phyloP scores from a whole-genome alignment of 164 flowering plant species.

The Magnolia kwangsiensis region DNA sequence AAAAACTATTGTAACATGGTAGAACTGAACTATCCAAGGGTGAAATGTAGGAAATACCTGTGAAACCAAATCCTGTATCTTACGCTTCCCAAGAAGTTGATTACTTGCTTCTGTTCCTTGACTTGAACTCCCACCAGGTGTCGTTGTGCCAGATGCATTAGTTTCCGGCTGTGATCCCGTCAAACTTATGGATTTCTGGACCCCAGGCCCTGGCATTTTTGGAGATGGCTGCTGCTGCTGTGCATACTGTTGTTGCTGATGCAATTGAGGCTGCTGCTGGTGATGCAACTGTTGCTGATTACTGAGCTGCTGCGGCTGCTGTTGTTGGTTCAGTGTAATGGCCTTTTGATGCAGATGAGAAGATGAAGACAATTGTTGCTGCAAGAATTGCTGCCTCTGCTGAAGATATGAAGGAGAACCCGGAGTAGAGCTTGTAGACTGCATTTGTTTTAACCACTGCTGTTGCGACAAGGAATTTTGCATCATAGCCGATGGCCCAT shows the following conservation, averaged over 20 bases:
- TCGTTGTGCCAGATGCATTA: constrained; percentile 79
- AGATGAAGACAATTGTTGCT: constrained; percentile 69
- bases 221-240: constrained; percentile 74
- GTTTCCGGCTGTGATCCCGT: constrained; percentile 95
- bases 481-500: constrained; percentile 64
- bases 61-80: constrained; percentile 86
- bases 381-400: constrained; percentile 56
- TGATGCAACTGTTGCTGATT: constrained; percentile 37
- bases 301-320: constrained; percentile 39
- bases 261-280: constrained; percentile 38
- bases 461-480: constrained; percentile 70
- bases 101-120: constrained; percentile 89
- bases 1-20: not conserved
- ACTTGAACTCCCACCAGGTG: constrained; percentile 94
- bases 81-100: constrained; percentile 93
- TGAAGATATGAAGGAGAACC: constrained; percentile 64
- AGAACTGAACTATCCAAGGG: not conserved
- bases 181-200: constrained; percentile 77
- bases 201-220: constrained; percentile 48
- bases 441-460: constrained; percentile 80
- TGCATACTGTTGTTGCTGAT: constrained; percentile 33
- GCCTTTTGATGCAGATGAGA: constrained; percentile 58
- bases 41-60: constrained; percentile 47
- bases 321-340: constrained; percentile 47
- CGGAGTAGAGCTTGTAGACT: constrained; percentile 59